Evolutionary conservation across 257 asterid genomes (phyloP).

Genomic region (Gentiana dahurica): DNA sequence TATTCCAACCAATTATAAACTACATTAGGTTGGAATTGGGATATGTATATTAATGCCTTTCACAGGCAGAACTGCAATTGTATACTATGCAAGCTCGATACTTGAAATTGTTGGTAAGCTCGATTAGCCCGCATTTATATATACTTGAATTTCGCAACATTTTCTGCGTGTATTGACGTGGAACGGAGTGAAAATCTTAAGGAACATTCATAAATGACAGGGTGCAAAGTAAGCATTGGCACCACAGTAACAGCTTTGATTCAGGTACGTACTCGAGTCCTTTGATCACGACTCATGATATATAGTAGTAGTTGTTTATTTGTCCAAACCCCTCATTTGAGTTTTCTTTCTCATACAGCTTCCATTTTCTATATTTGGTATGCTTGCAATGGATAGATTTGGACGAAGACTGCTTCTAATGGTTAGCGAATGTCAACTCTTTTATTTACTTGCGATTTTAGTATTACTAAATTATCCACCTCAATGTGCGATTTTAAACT

Average conservation of each 20-base stretch:
- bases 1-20: not conserved
- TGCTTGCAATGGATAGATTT: conserved; percentile 1
- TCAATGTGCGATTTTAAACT: not conserved
- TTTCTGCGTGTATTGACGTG: not conserved
- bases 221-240: not conserved
- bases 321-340: no score
- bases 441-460: not conserved
- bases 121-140: no score
- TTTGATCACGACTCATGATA: no score
- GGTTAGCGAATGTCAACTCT: not conserved
- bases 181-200: no score
- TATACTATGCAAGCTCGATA: conserved; percentile 4
- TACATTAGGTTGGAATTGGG: conserved; percentile 3
- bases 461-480: no score
- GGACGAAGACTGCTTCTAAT: conserved; percentile 2
- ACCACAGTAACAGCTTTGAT: not conserved
- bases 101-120: not conserved
- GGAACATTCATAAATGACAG: not conserved
- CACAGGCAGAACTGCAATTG: not conserved
- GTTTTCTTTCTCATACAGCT: not conserved
- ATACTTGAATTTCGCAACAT: not conserved
- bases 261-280: not conserved
- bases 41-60: not conserved
- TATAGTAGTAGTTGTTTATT: no score
- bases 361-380: not conserved